Conservation (phyloP, 768 basidiomycete genomes). For the Phallus indusiatus region DNA sequence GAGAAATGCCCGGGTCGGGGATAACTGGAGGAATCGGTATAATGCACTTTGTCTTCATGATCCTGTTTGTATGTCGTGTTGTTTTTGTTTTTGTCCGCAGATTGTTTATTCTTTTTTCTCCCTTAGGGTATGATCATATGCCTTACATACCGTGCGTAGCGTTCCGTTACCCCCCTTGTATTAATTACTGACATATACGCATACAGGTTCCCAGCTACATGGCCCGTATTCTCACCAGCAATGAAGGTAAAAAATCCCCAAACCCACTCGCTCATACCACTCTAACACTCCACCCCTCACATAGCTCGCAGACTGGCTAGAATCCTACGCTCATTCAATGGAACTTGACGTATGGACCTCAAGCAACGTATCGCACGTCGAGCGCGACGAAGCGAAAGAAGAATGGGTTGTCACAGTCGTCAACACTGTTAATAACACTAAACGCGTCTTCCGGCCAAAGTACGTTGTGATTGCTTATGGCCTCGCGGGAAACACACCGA, state of each 20-base stretch:
- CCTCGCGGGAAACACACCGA: conserved; percentile 35
- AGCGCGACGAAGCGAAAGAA: conserved; percentile 4
- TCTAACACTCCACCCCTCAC: not conserved
- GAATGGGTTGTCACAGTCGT: conserved; percentile 21
- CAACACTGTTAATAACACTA: conserved; percentile 2
- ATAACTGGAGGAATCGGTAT: conserved; percentile 61
- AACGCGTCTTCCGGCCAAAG: conserved; percentile 15
- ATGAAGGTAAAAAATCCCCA: conserved; percentile 23
- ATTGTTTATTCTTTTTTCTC: not conserved
- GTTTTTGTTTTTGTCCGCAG: not conserved
- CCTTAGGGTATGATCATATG: conserved; percentile 43
- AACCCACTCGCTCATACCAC: not conserved
- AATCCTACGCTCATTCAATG: conserved; percentile 47
- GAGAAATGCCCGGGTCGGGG: conserved; percentile 46
- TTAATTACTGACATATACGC: not conserved
- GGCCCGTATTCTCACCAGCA: conserved; percentile 52
- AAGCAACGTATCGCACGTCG: conserved; percentile 11
- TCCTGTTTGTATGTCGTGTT: conserved; percentile 47
- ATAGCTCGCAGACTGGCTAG: conserved; percentile 59
- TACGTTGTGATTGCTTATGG: conserved; percentile 54
- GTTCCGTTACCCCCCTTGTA: not conserved
- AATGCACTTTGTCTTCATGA: conserved; percentile 59
- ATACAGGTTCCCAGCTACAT: conserved; percentile 44
- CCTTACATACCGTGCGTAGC: conserved; percentile 48
- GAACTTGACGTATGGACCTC: conserved; percentile 57